Percentiles rank a stretch among this genome's conserved stretches.
phyloP scores from a whole-genome alignment of 2,329 filamentous ascomycete genomes.

The Albophoma yamanashiensis region DNA sequence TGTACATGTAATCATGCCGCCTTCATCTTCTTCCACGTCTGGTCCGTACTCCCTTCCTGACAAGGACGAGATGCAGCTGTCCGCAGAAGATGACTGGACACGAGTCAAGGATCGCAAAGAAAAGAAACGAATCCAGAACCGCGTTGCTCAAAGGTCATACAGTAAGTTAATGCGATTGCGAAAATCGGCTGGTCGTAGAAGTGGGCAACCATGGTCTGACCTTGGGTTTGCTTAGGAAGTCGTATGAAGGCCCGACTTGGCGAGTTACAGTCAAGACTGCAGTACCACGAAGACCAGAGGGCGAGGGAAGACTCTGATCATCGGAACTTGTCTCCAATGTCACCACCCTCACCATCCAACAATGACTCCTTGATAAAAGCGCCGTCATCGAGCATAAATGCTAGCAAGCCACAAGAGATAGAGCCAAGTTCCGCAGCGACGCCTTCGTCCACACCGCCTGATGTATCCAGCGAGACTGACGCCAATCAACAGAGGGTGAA shows the following conservation, averaged over 20 bases:
- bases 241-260: neutral
- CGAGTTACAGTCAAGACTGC: neutral
- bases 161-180: neutral
- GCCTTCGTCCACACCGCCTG: neutral
- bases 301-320: neutral
- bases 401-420: neutral
- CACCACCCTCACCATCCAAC: neutral
- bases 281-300: neutral
- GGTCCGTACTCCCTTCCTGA: neutral
- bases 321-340: neutral
- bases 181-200: neutral
- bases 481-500: neutral
- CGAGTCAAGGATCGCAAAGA: slow-evolving; percentile 6
- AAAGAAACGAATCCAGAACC: slow-evolving; percentile 7
- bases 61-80: neutral
- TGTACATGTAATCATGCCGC: neutral
- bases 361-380: neutral
- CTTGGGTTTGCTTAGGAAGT: neutral
- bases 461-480: neutral
- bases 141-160: slow-evolving; percentile 6
- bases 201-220: neutral
- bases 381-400: neutral
- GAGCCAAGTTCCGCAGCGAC: neutral
- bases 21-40: neutral
- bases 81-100: slow-evolving; percentile 7